These are phyloP conservation scores for Phyllosticta citriasiana DNA, from an alignment of 2,329 filamentous ascomycete genomes.

Conservation along the genomic window DNA sequence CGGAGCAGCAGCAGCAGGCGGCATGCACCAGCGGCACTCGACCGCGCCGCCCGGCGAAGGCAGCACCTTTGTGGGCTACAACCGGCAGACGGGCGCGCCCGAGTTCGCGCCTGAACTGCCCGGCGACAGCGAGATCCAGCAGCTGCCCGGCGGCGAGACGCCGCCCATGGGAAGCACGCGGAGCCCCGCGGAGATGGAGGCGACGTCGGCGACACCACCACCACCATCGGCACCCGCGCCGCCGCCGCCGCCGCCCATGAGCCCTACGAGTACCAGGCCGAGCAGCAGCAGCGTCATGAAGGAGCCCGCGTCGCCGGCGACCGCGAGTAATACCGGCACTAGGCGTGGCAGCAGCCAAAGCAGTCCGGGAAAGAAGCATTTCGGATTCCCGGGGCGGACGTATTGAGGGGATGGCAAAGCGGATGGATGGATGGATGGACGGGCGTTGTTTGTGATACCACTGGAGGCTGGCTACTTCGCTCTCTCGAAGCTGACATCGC, in stretches of 20 bases:
- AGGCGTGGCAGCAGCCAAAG: neutral
- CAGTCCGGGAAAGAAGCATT: no score
- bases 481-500: no score
- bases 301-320: neutral
- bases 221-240: no score
- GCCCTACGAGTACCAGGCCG: neutral
- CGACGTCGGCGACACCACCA: neutral
- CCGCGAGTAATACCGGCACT: neutral
- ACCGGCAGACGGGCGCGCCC: constrained; percentile 11
- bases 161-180: neutral
- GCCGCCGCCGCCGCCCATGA: neutral
- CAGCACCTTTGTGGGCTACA: constrained; percentile 12
- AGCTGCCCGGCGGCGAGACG: neutral
- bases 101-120: constrained; percentile 11
- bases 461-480: no score
- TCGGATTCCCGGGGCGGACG: no score
- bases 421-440: neutral
- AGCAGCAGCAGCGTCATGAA: neutral
- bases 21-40: neutral
- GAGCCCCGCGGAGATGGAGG: neutral
- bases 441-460: neutral
- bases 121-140: constrained; percentile 3
- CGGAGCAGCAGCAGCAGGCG: no score
- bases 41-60: neutral
- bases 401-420: neutral